These are phyloP conservation scores for Rhododendron ovatum DNA, from an alignment of 148 eudicot genomes.

Conservation along the genomic window DNA sequence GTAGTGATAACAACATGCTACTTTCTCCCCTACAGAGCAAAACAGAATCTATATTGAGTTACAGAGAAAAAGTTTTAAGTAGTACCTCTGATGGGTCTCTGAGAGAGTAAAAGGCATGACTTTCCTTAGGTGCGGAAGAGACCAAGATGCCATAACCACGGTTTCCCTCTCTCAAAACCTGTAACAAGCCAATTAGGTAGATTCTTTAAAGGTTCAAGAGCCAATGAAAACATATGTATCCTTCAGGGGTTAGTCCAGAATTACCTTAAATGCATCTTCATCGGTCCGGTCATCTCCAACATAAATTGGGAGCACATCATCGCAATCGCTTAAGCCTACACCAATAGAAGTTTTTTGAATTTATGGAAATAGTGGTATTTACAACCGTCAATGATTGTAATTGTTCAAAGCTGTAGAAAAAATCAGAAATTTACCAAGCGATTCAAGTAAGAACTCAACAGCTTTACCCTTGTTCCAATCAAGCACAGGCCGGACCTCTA, in stretches of 20 bases:
- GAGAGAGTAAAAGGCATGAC: slow-evolving; percentile 80
- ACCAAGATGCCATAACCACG: slow-evolving; percentile 83
- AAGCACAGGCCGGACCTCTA: slow-evolving; percentile 89
- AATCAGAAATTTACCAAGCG: slow-evolving; percentile 45
- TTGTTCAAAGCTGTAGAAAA: background rate
- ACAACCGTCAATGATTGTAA: background rate
- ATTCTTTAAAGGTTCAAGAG: background rate
- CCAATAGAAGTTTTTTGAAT: background rate
- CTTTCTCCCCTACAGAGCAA: background rate
- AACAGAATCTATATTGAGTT: background rate
- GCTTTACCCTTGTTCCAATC: slow-evolving; percentile 99
- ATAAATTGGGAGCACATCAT: slow-evolving; percentile 86
- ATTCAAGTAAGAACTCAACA: slow-evolving; percentile 81
- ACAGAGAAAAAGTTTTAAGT: background rate
- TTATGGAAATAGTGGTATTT: background rate
- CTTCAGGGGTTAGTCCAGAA: background rate
- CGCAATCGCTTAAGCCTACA: slow-evolving; percentile 55
- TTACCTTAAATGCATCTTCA: slow-evolving; percentile 97
- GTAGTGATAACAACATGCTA: background rate
- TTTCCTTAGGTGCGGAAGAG: slow-evolving; percentile 79
- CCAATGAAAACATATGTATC: background rate
- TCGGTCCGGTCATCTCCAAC: slow-evolving; percentile 97
- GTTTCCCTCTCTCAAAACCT: slow-evolving; percentile 76
- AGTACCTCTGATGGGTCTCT: slow-evolving; percentile 86
- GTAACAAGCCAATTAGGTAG: slow-evolving; percentile 3